Evolutionary conservation across 257 asterid genomes (phyloP).

Genomic region (Ilex asprella): DNA sequence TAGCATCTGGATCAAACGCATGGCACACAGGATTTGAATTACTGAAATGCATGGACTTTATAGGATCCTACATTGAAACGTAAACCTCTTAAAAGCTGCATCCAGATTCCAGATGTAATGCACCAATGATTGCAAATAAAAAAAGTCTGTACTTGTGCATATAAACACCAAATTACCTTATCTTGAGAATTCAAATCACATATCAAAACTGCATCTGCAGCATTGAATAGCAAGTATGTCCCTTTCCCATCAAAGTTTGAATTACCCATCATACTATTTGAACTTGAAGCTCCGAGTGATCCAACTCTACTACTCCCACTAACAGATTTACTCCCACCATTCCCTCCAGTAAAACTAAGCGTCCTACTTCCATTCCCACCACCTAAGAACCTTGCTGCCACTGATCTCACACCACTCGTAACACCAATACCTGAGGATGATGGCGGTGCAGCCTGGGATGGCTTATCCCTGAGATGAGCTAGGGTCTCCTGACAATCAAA

Average conservation of each 20-base stretch:
- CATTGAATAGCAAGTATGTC: slow-evolving; percentile 85
- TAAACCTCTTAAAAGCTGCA: slow-evolving; percentile 32
- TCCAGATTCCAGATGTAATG: too few species aligned
- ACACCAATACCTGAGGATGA: slow-evolving; percentile 70
- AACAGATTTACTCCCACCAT: slow-evolving; percentile 71
- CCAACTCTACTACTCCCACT: slow-evolving; percentile 72
- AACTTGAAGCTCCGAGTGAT: slow-evolving; percentile 71
- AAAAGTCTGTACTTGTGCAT: neutral
- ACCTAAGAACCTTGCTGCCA: slow-evolving; percentile 88
- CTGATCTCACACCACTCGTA: slow-evolving; percentile 89
- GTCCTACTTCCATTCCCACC: slow-evolving; percentile 85
- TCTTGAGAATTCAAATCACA: slow-evolving; percentile 94
- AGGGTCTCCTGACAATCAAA: slow-evolving; percentile 59
- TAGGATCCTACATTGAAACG: slow-evolving; percentile 71
- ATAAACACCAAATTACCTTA: slow-evolving; percentile 54
- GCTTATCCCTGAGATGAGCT: slow-evolving; percentile 94
- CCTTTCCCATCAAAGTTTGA: slow-evolving; percentile 92
- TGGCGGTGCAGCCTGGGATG: slow-evolving; percentile 53
- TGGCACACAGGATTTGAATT: slow-evolving; percentile 93
- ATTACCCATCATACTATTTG: slow-evolving; percentile 53
- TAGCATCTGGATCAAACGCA: slow-evolving; percentile 90
- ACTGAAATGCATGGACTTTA: slow-evolving; percentile 89
- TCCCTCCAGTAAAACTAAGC: slow-evolving; percentile 94
- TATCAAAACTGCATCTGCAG: slow-evolving; percentile 83
- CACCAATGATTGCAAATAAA: too few species aligned